phyloP scores from a whole-genome alignment of 345 rosid genomes.

The Draba incana region DNA sequence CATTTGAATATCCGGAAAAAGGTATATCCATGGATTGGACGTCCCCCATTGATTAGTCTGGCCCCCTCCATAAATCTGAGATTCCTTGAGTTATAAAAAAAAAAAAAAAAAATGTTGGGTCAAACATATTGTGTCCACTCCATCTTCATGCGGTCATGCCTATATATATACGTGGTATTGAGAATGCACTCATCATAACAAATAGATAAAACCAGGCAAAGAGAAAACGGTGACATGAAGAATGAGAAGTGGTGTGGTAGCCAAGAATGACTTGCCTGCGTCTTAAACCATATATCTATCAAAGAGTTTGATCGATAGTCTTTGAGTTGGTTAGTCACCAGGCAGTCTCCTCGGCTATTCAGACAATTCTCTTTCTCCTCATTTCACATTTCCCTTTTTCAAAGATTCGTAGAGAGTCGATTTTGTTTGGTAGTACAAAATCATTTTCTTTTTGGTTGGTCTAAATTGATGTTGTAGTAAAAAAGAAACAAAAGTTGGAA shows the following conservation, averaged over 20 bases:
- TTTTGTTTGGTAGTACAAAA: neutral
- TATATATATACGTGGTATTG: constrained; percentile 16
- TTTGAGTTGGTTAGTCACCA: constrained; percentile 23
- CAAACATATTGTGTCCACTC: constrained; percentile 32
- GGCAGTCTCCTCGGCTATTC: constrained; percentile 47
- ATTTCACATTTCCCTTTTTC: constrained; percentile 29
- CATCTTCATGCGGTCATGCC: constrained; percentile 13
- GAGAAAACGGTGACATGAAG: constrained; percentile 35
- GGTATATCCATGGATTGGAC: no score
- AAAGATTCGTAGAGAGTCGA: neutral
- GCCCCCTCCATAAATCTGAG: no score
- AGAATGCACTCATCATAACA: constrained; percentile 4
- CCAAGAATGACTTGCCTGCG: constrained; percentile 48
- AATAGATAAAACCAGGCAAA: constrained; percentile 4
- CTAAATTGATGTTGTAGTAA: neutral
- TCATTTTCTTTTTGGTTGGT: neutral
- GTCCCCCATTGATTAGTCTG: no score
- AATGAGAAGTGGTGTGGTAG: constrained; percentile 35
- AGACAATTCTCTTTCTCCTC: constrained; percentile 37
- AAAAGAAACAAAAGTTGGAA: neutral
- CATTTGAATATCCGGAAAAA: no score
- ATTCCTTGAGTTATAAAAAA: no score
- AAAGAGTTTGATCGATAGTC: constrained; percentile 20
- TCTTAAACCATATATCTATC: constrained; percentile 15
- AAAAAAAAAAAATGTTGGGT: neutral